Percentiles rank a stretch among this genome's conserved stretches.
phyloP scores from a whole-genome alignment of 345 rosid species.

The Syzygium aromaticum region DNA sequence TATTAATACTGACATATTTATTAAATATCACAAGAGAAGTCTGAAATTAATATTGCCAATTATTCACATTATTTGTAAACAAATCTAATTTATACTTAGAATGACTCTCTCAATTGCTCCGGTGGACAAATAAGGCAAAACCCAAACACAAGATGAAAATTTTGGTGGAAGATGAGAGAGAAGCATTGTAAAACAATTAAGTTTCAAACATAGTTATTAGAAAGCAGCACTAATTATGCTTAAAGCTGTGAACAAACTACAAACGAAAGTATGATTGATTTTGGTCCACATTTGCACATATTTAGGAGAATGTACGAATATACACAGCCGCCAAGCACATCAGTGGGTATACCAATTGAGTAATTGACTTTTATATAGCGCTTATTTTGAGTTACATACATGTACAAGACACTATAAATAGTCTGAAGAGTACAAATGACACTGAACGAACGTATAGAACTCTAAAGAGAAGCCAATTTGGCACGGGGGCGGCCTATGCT shows the following conservation, averaged over 20 bases:
- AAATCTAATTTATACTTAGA: too few species aligned
- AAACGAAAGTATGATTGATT: not conserved
- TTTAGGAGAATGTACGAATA: not conserved
- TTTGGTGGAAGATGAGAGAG: too few species aligned
- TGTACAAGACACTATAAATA: not conserved
- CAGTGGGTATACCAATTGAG: not conserved
- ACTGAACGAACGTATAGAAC: not conserved
- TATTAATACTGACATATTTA: too few species aligned
- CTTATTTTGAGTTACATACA: not conserved
- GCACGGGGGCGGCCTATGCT: slow-evolving; percentile 1
- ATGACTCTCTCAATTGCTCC: too few species aligned
- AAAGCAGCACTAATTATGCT: not conserved
- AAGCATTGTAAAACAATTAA: too few species aligned
- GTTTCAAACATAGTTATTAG: not conserved
- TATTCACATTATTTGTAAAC: too few species aligned
- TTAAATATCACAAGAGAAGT: too few species aligned
- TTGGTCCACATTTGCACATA: not conserved
- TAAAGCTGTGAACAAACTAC: not conserved
- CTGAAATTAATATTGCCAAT: too few species aligned
- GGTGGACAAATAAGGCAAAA: too few species aligned
- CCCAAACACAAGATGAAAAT: too few species aligned
- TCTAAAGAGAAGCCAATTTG: slow-evolving; percentile 6
- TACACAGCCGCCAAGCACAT: not conserved
- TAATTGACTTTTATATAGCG: not conserved
- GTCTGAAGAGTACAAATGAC: not conserved